Conservation (phyloP, 495 filamentous ascomycete genomes). For the Letharia columbiana region DNA sequence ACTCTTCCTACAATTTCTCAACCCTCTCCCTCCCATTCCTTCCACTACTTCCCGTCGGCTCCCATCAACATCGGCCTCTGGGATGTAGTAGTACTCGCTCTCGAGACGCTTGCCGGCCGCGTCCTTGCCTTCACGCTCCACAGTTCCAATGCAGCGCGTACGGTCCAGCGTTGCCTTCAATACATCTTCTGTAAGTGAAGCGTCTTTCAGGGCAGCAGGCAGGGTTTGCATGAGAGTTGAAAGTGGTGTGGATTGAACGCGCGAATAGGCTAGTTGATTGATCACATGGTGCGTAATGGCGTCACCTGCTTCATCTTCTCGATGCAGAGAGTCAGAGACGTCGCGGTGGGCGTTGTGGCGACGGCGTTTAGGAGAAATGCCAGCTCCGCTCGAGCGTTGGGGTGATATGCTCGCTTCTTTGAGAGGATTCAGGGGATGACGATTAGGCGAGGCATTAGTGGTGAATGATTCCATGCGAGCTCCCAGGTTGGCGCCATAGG, state of each 20-base stretch:
- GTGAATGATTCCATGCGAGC: slow-evolving; percentile 68
- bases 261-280: slow-evolving; percentile 95
- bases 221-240: slow-evolving; percentile 80
- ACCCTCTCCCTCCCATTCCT: slow-evolving; percentile 74
- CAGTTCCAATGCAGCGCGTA: slow-evolving; percentile 74
- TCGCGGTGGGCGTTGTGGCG: slow-evolving; percentile 16
- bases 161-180: slow-evolving; percentile 51
- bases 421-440: slow-evolving; percentile 33
- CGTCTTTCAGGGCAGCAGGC: slow-evolving; percentile 52
- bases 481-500: slow-evolving; percentile 73
- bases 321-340: slow-evolving; percentile 15
- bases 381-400: slow-evolving; percentile 27
- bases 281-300: slow-evolving; percentile 63
- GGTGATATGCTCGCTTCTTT: slow-evolving; percentile 36
- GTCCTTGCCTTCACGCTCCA: slow-evolving; percentile 86
- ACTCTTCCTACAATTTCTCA: slow-evolving; percentile 82
- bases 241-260: slow-evolving; percentile 84
- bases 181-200: slow-evolving; percentile 30
- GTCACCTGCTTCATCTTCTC: slow-evolving; percentile 25
- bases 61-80: slow-evolving; percentile 76
- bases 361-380: slow-evolving; percentile 24
- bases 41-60: slow-evolving; percentile 74
- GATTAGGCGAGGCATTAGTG: slow-evolving; percentile 46
- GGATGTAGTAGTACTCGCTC: slow-evolving; percentile 96
- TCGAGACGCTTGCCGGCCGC: slow-evolving; percentile 89